Evolutionary conservation across 176 grass and related monocot species (phyloP).

Genomic region (Raddia distichophylla): DNA sequence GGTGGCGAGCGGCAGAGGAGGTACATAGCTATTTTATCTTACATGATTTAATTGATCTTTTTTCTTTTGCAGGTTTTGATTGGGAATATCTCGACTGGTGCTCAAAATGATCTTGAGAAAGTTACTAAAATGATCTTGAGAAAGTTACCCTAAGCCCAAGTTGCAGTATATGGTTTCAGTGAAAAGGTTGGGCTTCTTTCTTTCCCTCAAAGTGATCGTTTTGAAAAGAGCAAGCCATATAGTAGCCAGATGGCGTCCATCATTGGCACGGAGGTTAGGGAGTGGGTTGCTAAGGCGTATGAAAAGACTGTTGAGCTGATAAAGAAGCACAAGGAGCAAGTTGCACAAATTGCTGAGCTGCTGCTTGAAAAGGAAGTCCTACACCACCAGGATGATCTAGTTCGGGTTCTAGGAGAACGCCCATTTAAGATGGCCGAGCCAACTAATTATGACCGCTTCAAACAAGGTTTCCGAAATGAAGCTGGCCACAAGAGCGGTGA

Average conservation of each 20-base stretch:
- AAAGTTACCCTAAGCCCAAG: constrained; percentile 93
- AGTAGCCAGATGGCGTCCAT: constrained; percentile 69
- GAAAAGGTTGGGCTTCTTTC: constrained; percentile 93
- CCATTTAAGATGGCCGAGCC: constrained; percentile 65
- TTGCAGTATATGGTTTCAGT: constrained; percentile 89
- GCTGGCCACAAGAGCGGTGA: constrained; percentile 42
- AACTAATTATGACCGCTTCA: constrained; percentile 85
- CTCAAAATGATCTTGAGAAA: constrained; percentile 95
- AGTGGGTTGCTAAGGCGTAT: constrained; percentile 87
- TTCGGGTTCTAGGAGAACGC: constrained; percentile 71
- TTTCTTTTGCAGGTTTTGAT: constrained; percentile 65
- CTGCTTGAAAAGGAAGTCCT: constrained; percentile 91
- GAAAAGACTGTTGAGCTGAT: constrained; percentile 64
- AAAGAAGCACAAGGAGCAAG: constrained; percentile 72
- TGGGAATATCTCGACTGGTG: constrained; percentile 83
- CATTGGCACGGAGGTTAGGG: constrained; percentile 82
- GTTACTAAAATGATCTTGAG: constrained; percentile 92
- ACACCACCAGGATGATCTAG: constrained; percentile 86
- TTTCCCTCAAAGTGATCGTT: constrained; percentile 77
- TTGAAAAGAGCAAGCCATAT: constrained; percentile 71
- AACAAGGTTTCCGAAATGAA: constrained; percentile 67
- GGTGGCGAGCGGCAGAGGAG: constrained; percentile 91
- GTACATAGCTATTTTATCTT: constrained; percentile 35
- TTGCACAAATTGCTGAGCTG: constrained; percentile 73
- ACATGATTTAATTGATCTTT: constrained; percentile 1